Base-by-base conservation (phyloP, 106 monocot genomes). In the Dioscorea alata region DNA sequence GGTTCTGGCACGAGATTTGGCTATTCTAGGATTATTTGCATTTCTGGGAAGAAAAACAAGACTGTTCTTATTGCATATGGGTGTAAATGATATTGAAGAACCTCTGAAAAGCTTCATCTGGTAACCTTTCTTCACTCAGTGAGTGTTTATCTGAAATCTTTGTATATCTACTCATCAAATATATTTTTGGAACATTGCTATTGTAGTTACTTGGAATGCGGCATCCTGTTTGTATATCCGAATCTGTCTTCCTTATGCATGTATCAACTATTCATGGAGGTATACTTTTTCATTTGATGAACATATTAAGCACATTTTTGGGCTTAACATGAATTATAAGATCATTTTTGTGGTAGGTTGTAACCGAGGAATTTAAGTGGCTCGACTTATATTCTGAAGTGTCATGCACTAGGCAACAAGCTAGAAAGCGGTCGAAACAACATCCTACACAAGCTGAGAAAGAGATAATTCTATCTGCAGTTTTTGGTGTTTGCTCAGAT, bases 181-280 rank as follows among this genome's bases (percentile, higher is more conserved):
- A 28, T 59, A 4, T 28, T 66, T 12, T 32, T 31, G 32, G 42
- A 6, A 42, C 42, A 10, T 48, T 20, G 8, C 25, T 34, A 42
- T 57, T 48, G 25, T 66, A 74, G 74, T 48, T 74, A 74, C 31
- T 60, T 74, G 24, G 74, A 74, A 56, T 74, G 74, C 25, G 74
- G 66, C 49, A 49, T 66, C 49, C 64, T 74, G 49, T 66, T 74
- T 58, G 18, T 74, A 59, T 74, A 74, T 60, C 65, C 65, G 17
- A 63, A 74, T 12, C 57, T 66, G 17, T 49, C 66, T 50, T 74
- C 66, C n/a, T 28, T 74, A 57, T 48, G 66, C 49, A 25, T 57
- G 7, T 74, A 74, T 66, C 57, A 74, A 48, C 35, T 66, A 21
- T 74, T 74, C 66, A 74, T 74, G 66, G 74, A 72, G 59, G 71